Evolutionary conservation across 1,284 basidiomycete genomes (phyloP), one percentile per base, ranked within the genome.

Genomic region (Puccinia horiana): DNA sequence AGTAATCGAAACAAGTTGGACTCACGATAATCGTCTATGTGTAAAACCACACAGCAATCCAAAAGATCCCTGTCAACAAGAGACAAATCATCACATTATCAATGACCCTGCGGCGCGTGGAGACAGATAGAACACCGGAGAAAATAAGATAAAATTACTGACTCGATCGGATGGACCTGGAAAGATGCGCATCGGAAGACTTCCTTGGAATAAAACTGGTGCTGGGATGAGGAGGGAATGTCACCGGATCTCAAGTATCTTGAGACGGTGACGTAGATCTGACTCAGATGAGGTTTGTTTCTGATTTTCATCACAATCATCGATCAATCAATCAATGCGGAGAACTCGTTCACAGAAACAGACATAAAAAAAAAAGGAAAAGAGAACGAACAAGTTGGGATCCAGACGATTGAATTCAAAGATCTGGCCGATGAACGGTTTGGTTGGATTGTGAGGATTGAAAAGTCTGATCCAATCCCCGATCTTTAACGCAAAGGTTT

Each of bases 1-100:
- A 70, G 26, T 20, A 69, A 14, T 9, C 12, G 32, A 49, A 23
- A 35, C 18, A 52, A 14, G 37, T 23, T 18, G 23, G 6, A 54
- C 73, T 75, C 54, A 75, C 73, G n/a, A 40, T 75, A 75, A 32
- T 75, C 49, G n/a, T 75, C 52, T 12, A 75, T 26, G n/a, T 54
- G 73, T 23, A 75, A 58, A 40, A 75, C 73, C 54, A 23, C n/a
- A 56, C 73, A 75, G 47, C 73, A 42, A 42, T 75, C 73, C 73
- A 75, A 58, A 37, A 75, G 23, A 37, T 56, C 73, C 37, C 73
- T 75, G n/a, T 9, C 52, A 75, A 29, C 56, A 3, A 11, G 11
- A 29, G 8, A 23, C 70, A 52, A n/a, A 35, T 42, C 9, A 16
- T 14, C 29, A 26, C 14, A 70, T 42, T 16, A 18, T 49, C n/a